Conservation (phyloP, 2,329 filamentous ascomycete species). For the Penicillium sp. region DNA sequence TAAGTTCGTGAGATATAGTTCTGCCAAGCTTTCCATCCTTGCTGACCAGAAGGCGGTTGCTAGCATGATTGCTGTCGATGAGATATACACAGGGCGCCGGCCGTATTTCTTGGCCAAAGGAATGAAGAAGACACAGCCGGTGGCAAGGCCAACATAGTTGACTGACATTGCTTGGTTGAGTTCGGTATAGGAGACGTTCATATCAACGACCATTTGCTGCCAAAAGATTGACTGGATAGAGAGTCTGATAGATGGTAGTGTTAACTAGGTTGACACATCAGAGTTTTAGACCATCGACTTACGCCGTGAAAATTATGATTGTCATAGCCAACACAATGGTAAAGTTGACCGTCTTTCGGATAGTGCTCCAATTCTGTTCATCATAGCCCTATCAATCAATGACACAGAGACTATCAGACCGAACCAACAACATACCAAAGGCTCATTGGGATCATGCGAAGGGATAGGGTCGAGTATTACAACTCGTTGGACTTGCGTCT, state of each 20-base stretch:
- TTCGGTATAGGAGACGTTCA: conserved; percentile 43
- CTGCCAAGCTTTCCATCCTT: conserved; percentile 40
- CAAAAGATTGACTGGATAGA: conserved; percentile 47
- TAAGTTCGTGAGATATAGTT: conserved; percentile 48
- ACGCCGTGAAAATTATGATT: conserved; percentile 44
- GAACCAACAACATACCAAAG: conserved; percentile 28
- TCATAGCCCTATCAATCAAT: not conserved
- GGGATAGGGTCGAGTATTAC: conserved; percentile 41
- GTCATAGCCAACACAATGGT: conserved; percentile 45
- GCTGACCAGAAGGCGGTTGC: conserved; percentile 45
- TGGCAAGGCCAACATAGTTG: conserved; percentile 45
- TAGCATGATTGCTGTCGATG: conserved; percentile 44
- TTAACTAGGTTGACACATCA: not conserved
- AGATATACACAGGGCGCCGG: conserved; percentile 47
- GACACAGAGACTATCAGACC: too few relatives aligned
- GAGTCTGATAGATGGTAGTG: conserved; percentile 16
- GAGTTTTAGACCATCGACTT: not conserved
- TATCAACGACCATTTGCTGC: conserved; percentile 47
- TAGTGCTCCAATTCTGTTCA: conserved; percentile 45
- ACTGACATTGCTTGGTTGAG: conserved; percentile 50
- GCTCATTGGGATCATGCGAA: conserved; percentile 32
- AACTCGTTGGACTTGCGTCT: conserved; percentile 9
- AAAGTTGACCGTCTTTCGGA: conserved; percentile 46
- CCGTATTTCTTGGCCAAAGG: conserved; percentile 51
- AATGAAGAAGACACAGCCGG: conserved; percentile 48